phyloP scores from a whole-genome alignment of 768 basidiomycete species.

The Trametes meyenii region DNA sequence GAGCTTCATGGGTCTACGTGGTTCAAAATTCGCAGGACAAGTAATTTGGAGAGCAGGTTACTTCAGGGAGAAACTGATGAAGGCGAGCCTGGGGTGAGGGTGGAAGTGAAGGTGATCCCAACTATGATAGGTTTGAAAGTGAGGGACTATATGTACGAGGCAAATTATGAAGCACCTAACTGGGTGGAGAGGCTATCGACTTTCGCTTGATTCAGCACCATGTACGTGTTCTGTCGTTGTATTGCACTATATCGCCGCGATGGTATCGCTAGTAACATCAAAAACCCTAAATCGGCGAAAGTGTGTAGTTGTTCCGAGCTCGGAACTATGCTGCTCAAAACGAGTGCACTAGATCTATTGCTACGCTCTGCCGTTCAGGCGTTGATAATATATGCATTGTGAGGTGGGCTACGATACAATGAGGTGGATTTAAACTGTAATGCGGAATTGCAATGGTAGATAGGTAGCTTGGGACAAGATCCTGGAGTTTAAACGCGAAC shows the following conservation, averaged over 20 bases:
- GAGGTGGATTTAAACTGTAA: conserved; percentile 17
- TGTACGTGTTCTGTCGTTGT: too few relatives aligned
- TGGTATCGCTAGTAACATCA: too few relatives aligned
- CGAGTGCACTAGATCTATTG: too few relatives aligned
- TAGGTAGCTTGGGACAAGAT: conserved; percentile 1
- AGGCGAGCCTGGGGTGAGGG: too few relatives aligned
- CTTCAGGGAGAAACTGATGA: not conserved
- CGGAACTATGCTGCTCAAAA: too few relatives aligned
- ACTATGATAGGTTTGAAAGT: conserved; percentile 6
- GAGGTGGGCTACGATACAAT: conserved; percentile 23
- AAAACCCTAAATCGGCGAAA: too few relatives aligned
- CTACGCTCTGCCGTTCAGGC: not conserved
- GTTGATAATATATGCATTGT: conserved; percentile 12
- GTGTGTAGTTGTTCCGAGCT: too few relatives aligned
- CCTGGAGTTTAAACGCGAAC: conserved; percentile 5
- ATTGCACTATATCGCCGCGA: too few relatives aligned
- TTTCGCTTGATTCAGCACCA: too few relatives aligned
- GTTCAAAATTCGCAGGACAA: not conserved
- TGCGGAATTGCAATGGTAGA: conserved; percentile 8
- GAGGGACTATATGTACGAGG: conserved; percentile 17
- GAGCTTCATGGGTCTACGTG: conserved; percentile 7
- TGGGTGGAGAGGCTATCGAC: not conserved
- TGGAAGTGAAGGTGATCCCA: not conserved
- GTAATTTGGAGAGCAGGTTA: not conserved
- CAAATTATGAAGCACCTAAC: not conserved